Conservation (phyloP, 345 rosid species). For the Garcia nutans region DNA sequence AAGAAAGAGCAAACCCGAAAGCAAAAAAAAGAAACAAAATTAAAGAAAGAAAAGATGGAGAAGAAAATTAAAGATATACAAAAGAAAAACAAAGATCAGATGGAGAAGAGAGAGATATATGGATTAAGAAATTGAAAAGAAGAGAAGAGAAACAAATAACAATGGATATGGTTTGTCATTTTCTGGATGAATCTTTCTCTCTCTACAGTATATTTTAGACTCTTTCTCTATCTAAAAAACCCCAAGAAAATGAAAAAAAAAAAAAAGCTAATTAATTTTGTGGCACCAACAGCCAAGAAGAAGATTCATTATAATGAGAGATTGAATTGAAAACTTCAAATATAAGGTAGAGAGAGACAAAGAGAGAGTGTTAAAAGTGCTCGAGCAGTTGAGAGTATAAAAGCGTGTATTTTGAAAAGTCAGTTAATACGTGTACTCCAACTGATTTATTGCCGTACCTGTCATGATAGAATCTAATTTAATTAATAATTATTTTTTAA, state of each 20-base stretch:
- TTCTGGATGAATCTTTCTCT: constrained; percentile 5
- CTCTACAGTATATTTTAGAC: not conserved
- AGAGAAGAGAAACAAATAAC: not conserved
- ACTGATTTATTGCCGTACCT: not conserved
- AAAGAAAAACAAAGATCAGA: not conserved
- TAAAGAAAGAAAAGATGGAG: not conserved
- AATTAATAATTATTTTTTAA: no score
- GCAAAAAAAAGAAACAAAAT: no score
- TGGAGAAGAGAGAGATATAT: not conserved
- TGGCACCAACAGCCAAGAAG: constrained; percentile 17
- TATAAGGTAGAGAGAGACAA: constrained; percentile 5
- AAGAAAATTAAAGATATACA: not conserved
- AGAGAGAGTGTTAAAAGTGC: constrained; percentile 4
- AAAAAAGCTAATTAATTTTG: constrained; percentile 3
- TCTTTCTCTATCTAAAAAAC: no score
- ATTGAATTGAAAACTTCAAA: constrained; percentile 37
- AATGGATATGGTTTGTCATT: constrained; percentile 19
- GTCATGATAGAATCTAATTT: not conserved
- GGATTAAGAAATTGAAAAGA: not conserved
- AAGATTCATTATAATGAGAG: not conserved
- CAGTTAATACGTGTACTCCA: constrained; percentile 17
- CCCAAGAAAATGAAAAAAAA: not conserved
- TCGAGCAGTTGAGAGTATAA: not conserved
- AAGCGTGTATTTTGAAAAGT: constrained; percentile 34
- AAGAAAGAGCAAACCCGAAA: not conserved